phyloP scores from a whole-genome alignment of 345 rosid species.

The Hibiscus tridactylites region DNA sequence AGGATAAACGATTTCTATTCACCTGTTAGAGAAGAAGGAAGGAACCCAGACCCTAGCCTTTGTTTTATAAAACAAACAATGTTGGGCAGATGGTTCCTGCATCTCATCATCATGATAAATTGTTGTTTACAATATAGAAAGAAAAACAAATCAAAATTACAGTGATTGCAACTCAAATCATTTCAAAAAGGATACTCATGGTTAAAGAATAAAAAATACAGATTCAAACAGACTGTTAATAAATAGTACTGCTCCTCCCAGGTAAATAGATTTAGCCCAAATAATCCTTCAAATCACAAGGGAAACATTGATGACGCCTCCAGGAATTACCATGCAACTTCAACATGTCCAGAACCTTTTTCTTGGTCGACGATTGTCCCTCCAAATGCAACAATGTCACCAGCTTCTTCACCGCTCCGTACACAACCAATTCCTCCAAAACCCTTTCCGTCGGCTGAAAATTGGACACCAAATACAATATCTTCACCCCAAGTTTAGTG shows the following conservation, averaged over 20 bases:
- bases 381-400: slow-evolving; percentile 1
- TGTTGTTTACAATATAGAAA: no score
- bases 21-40: no score
- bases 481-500: not conserved
- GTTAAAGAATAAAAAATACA: not conserved
- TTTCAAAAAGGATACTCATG: not conserved
- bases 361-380: not conserved
- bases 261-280: not conserved
- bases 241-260: no score
- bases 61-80: no score
- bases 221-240: not conserved
- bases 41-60: no score
- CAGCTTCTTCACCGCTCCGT: slow-evolving; percentile 1
- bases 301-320: not conserved
- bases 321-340: not conserved
- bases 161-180: not conserved
- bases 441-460: slow-evolving; percentile 1
- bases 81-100: no score
- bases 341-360: not conserved
- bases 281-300: slow-evolving; percentile 3
- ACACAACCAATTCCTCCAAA: not conserved
- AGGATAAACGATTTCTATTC: no score
- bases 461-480: not conserved
- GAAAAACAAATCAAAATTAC: not conserved
- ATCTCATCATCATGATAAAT: no score